These are phyloP conservation scores for Phaeomoniella chlamydospora DNA, from an alignment of 2,329 filamentous ascomycete genomes.

Conservation along the genomic window DNA sequence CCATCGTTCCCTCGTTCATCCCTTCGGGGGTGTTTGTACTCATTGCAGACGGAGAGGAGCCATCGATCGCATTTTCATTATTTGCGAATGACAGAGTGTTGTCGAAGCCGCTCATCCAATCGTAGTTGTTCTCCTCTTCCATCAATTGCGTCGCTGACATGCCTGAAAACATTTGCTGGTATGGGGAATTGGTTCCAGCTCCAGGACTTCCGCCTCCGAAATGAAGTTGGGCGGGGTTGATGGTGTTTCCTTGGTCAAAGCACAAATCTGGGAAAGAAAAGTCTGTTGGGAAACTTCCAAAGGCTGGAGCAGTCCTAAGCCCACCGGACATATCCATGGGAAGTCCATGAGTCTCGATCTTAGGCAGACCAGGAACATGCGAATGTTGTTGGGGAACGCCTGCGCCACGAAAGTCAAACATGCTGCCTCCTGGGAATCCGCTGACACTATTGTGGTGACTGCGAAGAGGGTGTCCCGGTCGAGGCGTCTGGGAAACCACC, in stretches of 20 bases:
- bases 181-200: conserved; percentile 25
- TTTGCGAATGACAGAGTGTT: conserved; percentile 56
- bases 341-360: conserved; percentile 66
- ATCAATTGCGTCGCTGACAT: conserved; percentile 33
- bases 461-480: conserved; percentile 33
- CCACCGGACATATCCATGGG: conserved; percentile 52
- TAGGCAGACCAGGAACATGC: conserved; percentile 55
- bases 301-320: conserved; percentile 64
- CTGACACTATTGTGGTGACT: conserved; percentile 65
- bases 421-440: conserved; percentile 40
- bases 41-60: conserved; percentile 88
- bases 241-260: conserved; percentile 50
- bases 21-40: conserved; percentile 88
- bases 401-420: conserved; percentile 39
- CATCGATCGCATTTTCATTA: conserved; percentile 73
- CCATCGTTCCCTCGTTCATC: conserved; percentile 81
- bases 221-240: conserved; percentile 59
- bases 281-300: conserved; percentile 49
- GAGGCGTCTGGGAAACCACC: conserved; percentile 28
- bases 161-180: conserved; percentile 31
- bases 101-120: conserved; percentile 69
- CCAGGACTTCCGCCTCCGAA: conserved; percentile 62
- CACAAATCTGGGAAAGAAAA: conserved; percentile 46
- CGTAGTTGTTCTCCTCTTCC: conserved; percentile 60
- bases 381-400: conserved; percentile 39